A percentile compares a stretch with the other conserved stretches of the same genome.
Conservation (phyloP, 257 asterid genomes). For the Thymus quinquecostatus region DNA sequence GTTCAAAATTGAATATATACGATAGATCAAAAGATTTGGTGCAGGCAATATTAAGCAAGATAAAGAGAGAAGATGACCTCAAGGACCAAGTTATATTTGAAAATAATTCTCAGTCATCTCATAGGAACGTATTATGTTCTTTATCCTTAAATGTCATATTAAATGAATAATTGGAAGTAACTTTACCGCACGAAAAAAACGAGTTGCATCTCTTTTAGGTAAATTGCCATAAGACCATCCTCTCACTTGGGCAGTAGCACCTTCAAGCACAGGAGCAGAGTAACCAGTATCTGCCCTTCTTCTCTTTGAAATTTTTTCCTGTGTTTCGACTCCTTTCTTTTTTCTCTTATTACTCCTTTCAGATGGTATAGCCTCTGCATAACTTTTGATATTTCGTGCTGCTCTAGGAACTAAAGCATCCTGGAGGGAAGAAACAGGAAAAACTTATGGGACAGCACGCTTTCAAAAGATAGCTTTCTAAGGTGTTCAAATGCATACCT, state of each 20-base stretch:
- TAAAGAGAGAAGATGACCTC: constrained; percentile 3
- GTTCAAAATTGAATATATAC: not conserved
- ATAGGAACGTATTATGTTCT: constrained; percentile 13
- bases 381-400: constrained; percentile 89
- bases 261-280: constrained; percentile 83
- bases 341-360: constrained; percentile 76
- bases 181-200: constrained; percentile 88
- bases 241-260: constrained; percentile 95
- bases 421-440: constrained; percentile 43
- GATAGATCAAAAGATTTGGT: not conserved
- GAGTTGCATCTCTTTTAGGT: constrained; percentile 94
- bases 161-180: constrained; percentile 9
- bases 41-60: not conserved
- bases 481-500: constrained; percentile 48
- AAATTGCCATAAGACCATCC: constrained; percentile 96
- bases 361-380: constrained; percentile 79
- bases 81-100: constrained; percentile 9
- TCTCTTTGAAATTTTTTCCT: constrained; percentile 81
- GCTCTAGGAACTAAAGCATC: constrained; percentile 97
- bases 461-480: constrained; percentile 25
- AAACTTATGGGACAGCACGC: constrained; percentile 24
- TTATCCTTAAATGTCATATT: constrained; percentile 8
- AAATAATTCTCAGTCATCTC: constrained; percentile 6
- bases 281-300: constrained; percentile 74
- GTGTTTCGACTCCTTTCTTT: constrained; percentile 77